Evolutionary conservation across 805 yeast species (phyloP).

Genomic region (Isabelozyma rhagii): DNA sequence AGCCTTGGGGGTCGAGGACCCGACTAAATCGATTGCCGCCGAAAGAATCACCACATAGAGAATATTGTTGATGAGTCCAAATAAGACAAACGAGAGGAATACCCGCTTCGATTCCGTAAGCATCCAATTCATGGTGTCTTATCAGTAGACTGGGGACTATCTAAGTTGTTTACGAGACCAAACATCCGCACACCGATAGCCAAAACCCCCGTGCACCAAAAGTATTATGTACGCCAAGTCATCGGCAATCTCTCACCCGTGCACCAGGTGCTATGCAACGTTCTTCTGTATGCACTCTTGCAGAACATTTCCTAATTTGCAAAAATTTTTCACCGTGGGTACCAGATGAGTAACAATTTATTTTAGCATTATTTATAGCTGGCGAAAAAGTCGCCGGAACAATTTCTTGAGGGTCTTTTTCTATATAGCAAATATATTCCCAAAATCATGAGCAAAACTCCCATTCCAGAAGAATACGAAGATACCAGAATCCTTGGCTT

Average conservation of each 20-base stretch:
- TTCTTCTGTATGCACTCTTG: too few relatives aligned
- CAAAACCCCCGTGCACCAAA: background rate
- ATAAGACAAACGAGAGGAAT: conserved; percentile 65
- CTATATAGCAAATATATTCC: background rate
- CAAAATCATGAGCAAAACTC: conserved; percentile 37
- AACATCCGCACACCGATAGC: background rate
- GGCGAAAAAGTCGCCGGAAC: background rate
- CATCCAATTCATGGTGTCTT: conserved; percentile 1
- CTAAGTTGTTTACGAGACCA: background rate
- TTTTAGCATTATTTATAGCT: background rate
- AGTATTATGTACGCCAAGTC: background rate
- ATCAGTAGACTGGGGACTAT: background rate
- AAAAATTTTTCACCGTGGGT: background rate
- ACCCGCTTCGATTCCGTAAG: conserved; percentile 9
- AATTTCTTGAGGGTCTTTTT: background rate
- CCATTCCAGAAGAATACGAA: conserved; percentile 63
- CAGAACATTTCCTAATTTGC: too few relatives aligned
- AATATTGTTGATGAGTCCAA: conserved; percentile 85
- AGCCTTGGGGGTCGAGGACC: conserved; percentile 80
- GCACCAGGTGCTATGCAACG: background rate
- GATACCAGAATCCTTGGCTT: conserved; percentile 83
- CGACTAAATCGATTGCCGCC: conserved; percentile 91
- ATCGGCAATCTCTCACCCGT: background rate
- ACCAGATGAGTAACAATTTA: background rate
- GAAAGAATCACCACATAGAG: conserved; percentile 87